Evolutionary conservation across 2,329 filamentous ascomycete genomes (phyloP).

Genomic region (Ophiostoma sp.): DNA sequence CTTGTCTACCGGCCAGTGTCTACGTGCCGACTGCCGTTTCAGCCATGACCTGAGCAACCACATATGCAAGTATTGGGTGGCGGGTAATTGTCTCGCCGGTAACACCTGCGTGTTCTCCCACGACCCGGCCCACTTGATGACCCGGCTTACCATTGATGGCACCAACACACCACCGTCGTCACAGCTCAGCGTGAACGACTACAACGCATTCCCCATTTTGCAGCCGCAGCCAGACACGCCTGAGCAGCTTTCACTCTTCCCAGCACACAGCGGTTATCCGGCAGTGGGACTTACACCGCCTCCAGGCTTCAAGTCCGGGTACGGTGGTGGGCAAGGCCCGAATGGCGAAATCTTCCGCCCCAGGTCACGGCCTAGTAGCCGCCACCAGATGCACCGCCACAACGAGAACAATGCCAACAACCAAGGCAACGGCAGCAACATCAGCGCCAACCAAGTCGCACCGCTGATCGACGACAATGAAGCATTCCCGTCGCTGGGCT

Average conservation of each 20-base stretch:
- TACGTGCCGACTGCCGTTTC: constrained; percentile 92
- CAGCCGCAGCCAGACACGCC: constrained; percentile 56
- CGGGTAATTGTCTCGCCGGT: constrained; percentile 89
- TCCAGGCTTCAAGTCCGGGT: constrained; percentile 60
- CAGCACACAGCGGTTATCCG: constrained; percentile 47
- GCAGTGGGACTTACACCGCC: constrained; percentile 58
- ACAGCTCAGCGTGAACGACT: constrained; percentile 63
- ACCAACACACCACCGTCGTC: constrained; percentile 59
- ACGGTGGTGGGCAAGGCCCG: constrained; percentile 26
- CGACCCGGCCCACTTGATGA: constrained; percentile 81
- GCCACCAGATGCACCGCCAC: constrained; percentile 58
- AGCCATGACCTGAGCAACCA: constrained; percentile 94
- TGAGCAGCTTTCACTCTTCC: constrained; percentile 53
- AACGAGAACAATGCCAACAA: constrained; percentile 36
- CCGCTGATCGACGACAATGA: constrained; percentile 88
- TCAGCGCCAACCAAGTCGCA: constrained; percentile 48
- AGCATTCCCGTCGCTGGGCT: constrained; percentile 84
- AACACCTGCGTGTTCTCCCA: constrained; percentile 96
- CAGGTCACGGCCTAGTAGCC: constrained; percentile 77
- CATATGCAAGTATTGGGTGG: constrained; percentile 98
- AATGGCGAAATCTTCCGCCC: constrained; percentile 59
- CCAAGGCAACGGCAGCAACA: neutral
- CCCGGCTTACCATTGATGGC: constrained; percentile 69
- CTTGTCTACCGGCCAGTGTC: constrained; percentile 88
- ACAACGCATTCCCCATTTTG: constrained; percentile 77